phyloP scores from a whole-genome alignment of 139 green algal genomes.

The Chlamydomonas asymmetrica region DNA sequence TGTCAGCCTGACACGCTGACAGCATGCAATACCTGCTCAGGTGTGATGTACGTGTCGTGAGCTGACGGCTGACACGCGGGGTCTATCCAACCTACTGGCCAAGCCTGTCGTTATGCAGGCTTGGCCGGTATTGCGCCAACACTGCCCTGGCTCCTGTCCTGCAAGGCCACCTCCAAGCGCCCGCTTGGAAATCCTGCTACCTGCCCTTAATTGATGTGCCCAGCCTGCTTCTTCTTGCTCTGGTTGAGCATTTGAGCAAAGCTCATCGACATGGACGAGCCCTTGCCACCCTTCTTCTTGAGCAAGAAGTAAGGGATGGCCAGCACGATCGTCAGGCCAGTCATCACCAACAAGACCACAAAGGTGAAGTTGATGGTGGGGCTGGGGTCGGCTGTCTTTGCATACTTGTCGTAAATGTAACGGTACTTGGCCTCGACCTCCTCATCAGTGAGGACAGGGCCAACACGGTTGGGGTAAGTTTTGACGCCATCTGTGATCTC shows the following conservation, averaged over 20 bases:
- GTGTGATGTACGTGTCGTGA: too few species aligned
- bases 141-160: too few species aligned
- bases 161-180: too few species aligned
- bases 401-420: slow-evolving; percentile 55
- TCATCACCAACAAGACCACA: slow-evolving; percentile 60
- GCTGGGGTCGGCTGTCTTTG: slow-evolving; percentile 41
- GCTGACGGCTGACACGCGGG: too few species aligned
- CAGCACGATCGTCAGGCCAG: slow-evolving; percentile 55
- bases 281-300: slow-evolving; percentile 28
- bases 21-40: too few species aligned
- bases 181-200: too few species aligned
- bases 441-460: slow-evolving; percentile 45
- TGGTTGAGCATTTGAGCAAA: slow-evolving; percentile 58
- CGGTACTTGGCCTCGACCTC: slow-evolving; percentile 60
- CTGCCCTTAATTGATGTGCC: slow-evolving; percentile 60
- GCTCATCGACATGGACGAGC: slow-evolving; percentile 33
- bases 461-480: slow-evolving; percentile 6
- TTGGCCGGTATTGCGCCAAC: too few species aligned
- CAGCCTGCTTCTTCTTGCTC: slow-evolving; percentile 63
- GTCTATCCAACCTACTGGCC: too few species aligned
- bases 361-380: slow-evolving; percentile 62
- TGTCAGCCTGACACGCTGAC: too few species aligned
- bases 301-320: slow-evolving; percentile 65
- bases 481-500: neutral
- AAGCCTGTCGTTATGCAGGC: too few species aligned